Evolutionary conservation across 108 stramenopile species (phyloP).

Genomic region (Schizochytrium sp.): DNA sequence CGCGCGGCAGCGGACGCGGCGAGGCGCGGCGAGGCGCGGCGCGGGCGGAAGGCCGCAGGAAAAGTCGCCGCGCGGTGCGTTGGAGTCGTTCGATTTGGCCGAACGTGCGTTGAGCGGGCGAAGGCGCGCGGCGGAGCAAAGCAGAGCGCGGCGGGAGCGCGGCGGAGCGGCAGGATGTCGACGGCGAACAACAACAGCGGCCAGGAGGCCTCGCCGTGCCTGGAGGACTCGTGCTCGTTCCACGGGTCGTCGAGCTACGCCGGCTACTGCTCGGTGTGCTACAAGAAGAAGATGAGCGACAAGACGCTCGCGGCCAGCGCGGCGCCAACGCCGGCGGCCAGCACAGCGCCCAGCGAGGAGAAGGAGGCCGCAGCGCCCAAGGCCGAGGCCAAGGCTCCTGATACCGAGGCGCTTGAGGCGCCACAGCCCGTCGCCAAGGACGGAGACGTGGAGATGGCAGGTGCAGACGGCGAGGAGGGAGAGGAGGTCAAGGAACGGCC

Average conservation of each 20-base stretch:
- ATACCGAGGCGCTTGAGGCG: not conserved
- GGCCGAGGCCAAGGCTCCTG: not conserved
- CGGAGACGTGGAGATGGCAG: not conserved
- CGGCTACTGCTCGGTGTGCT: slow-evolving; percentile 8
- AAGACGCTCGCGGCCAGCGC: not conserved
- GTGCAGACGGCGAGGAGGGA: not conserved
- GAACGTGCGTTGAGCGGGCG: too few relatives aligned
- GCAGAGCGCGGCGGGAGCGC: too few relatives aligned
- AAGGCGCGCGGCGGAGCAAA: too few relatives aligned
- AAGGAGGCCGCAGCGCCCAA: not conserved
- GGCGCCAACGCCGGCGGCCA: not conserved
- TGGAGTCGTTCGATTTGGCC: too few relatives aligned
- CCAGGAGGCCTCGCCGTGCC: not conserved
- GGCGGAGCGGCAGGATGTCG: not conserved
- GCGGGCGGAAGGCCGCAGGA: too few relatives aligned
- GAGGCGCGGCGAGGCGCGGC: too few relatives aligned
- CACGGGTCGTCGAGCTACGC: not conserved
- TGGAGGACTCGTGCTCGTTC: not conserved
- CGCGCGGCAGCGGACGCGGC: too few relatives aligned
- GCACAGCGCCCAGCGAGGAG: not conserved
- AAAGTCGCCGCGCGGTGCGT: too few relatives aligned
- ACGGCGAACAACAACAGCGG: slow-evolving; percentile 11
- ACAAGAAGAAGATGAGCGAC: not conserved
- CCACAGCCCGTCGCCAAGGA: not conserved
- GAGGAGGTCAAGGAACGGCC: not conserved